Evolutionary conservation across 1,139 yeast species (phyloP), one percentile per base, ranked within the genome.

Genomic region (Blastobotrys arbuscula): DNA sequence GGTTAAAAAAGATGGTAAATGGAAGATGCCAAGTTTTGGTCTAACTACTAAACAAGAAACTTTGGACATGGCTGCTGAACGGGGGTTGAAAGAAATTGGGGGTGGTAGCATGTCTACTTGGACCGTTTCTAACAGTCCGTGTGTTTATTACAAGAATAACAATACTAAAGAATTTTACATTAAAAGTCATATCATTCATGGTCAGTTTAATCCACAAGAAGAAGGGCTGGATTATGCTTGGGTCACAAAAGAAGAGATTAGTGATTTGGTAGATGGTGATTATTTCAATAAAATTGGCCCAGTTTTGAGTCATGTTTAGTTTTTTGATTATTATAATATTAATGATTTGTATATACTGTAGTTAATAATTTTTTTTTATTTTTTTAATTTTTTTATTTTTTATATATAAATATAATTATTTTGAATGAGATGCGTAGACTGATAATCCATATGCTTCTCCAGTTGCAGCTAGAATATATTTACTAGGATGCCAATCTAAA

Each of bases 101-200:
- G 96, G 96, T 36, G 77, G 74, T 16, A 68, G 75, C 50, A 78
- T 92, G 64, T 84, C 88, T 66, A 84, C 90, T 45, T 92, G 95
- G 85, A 80, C 87, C 19, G 96, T 92, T 16, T 87, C 97, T 23
- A 80, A 79, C 53, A 84, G 85, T 10, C 98, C 98, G 39, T 83
- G 92, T 44, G 94, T 85, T 52, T 81, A 85, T 6, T 44, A 60
- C 44, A 62, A 64, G 24, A 65, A 50, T 69, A 50, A 19, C 15
- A 20, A 47, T 19, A 43, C 50, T 12, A 75, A 76, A 61, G 84
- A 81, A 58, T 92, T 82, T 63, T 73, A 86, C 60, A 81, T 92
- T 62, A 88, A 88, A 68, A 84, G 95, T 40, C 96, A 88, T 64
- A 87, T 92, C 50, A 71, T 92, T 59, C 86, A 95, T n/a, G 98